These are phyloP conservation scores for Geotrichum klebahnii DNA, from an alignment of 1,139 yeast species.

Conservation along the genomic window DNA sequence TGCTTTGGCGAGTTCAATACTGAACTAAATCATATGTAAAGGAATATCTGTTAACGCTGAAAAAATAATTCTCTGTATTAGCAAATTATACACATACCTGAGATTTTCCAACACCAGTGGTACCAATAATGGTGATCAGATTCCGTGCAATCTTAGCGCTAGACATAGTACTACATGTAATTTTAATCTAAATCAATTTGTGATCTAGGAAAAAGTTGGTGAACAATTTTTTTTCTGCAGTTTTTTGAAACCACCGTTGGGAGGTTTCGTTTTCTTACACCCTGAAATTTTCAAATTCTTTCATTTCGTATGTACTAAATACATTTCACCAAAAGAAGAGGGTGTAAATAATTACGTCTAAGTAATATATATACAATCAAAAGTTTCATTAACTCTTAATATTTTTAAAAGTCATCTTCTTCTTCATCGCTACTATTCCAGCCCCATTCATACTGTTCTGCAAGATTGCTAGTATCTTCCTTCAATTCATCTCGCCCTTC, in stretches of 20 bases:
- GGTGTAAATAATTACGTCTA: not conserved
- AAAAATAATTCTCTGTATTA: too few species aligned
- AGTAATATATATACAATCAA: not conserved
- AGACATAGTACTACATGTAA: conserved; percentile 21
- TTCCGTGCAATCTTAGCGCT: conserved; percentile 24
- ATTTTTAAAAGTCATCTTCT: conserved; percentile 21
- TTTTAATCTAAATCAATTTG: too few species aligned
- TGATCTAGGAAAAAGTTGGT: too few species aligned
- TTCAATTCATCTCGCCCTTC: conserved; percentile 66
- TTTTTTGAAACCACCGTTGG: too few species aligned
- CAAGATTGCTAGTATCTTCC: conserved; percentile 50
- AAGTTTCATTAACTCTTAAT: not conserved
- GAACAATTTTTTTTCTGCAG: too few species aligned
- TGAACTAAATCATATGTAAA: conserved; percentile 41
- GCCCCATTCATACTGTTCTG: conserved; percentile 56
- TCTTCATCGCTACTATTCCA: conserved; percentile 46
- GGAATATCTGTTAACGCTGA: too few species aligned
- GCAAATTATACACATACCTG: conserved; percentile 44
- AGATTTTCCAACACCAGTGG: conserved; percentile 98
- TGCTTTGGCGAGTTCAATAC: conserved; percentile 71
- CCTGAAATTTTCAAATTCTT: too few species aligned
- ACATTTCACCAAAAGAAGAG: too few species aligned
- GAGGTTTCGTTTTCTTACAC: too few species aligned
- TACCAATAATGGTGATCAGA: conserved; percentile 77
- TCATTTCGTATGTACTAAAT: too few species aligned